Evolutionary conservation across 345 rosid species (phyloP), one percentile per base, ranked within the genome.

Genomic region (Noccaea bulbosa): DNA sequence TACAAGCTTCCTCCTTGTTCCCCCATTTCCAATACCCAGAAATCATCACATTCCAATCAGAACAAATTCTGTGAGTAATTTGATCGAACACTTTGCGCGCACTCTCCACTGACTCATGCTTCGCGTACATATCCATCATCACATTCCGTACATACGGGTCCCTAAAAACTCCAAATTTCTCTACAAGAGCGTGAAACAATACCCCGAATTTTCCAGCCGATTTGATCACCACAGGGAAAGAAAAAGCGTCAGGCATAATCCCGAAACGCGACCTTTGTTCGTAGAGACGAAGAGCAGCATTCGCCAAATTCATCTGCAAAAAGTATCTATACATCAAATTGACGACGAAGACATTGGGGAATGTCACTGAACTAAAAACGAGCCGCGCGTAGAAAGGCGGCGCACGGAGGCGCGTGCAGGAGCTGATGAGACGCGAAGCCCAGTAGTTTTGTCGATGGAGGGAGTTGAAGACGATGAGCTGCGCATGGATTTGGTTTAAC

Each of bases 71-170:
- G 0, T 80, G 80, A 73, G 86, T 44, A 81, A 85, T 84, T 78
- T 80, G 79, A 78, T 88, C 93, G 57, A 88, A 88, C 83, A 88
- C 50, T n/a, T 67, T 73, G 65, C 81, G 59, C 7, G 84, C 83
- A 65, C 4, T 35, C 72, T 44, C 72, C 20, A 81, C 53, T 11
- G 54, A 80, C 32, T 77, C 77, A 30, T 44, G 34, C 70, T 70
- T 79, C 5, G 17, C 71, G 9, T 79, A 79, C 57, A 20, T 8
- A 65, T 35, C 64, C 79, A 86, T 72, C 6, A 86, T 49, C 48
- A 77, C 81, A 27, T 79, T 79, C 58, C 81, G 65, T 8, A 74
- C 49, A 57, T 79, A 78, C 9, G 70, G 74, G 51, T 82, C 81
- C 16, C 49, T 54, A 0, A 11, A 52, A 11, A 65, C 69, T 33